Base-by-base conservation (phyloP, 2,329 filamentous ascomycete species). In the Fusarium sambucinum region DNA sequence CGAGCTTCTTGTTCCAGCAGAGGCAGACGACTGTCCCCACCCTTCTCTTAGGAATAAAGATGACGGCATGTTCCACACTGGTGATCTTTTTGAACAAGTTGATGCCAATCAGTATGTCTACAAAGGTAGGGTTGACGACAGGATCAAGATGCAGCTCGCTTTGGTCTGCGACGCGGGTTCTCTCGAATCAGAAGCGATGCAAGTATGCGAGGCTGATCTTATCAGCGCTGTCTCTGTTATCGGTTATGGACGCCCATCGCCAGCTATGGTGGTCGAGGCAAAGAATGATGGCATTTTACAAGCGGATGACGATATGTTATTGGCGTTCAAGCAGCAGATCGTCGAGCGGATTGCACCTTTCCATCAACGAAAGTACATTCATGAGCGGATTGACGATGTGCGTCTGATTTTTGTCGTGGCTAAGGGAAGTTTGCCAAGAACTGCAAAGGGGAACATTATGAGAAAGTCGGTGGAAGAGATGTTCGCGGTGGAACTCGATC, bases 141-240 rank as follows among this genome's bases (percentile, higher is more conserved):
- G 32, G 13, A 63, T 63, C 27, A 57, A 63, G 21, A 63, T 63
- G 59, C 42, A 63, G 11, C 6, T 57, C 0, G 33, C 58, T 4
- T 4, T 45, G 1, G 17, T 44, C 1, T 63, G 50, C 1, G 59
- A 63, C 1, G 51, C 58, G 0, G 42, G 58, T 2, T 63, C 58
- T 1, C 58, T 63, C 2, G 59, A 63, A 5, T 19, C 37, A 5
- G 59, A 63, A 29, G 42, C 29, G 2, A 63, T 63, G 58, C 42
- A 63, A 25, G 59, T 35, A 6, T 63, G 59, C 2, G 11, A 57
- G 4, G 21, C 6, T 7, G 50, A 63, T 38, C 27, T 63, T 0
- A 63, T 63, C 12, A 42, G 25, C 0, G 32, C 50, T 17, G 32
- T 45, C 1, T 63, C 50, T 1, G 58, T 63, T 3, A 42, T 63